These are phyloP conservation scores for Turnera subulata DNA, from an alignment of 345 rosid species.

Conservation along the genomic window DNA sequence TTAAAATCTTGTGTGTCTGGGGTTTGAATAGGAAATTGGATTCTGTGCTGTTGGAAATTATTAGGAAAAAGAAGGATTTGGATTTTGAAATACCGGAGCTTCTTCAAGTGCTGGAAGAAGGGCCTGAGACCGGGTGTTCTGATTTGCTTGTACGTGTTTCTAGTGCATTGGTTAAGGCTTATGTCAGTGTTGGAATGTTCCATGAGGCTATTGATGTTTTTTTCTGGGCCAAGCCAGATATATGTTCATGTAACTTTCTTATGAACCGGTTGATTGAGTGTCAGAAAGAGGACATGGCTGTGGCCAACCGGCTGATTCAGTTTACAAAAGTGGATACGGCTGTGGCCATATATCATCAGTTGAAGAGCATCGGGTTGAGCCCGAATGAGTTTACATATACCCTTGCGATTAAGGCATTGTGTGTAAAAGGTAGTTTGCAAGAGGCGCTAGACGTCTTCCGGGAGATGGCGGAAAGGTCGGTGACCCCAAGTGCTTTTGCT, in stretches of 20 bases:
- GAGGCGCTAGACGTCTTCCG: conserved; percentile 37
- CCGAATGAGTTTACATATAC: conserved; percentile 51
- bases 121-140: conserved; percentile 17
- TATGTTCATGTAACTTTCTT: conserved; percentile 53
- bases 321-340: conserved; percentile 38
- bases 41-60: conserved; percentile 41
- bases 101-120: conserved; percentile 33
- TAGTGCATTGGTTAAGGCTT: conserved; percentile 52
- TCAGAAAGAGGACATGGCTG: conserved; percentile 37
- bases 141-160: conserved; percentile 27
- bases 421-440: conserved; percentile 48
- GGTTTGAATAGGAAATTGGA: too few relatives aligned
- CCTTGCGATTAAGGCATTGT: conserved; percentile 59
- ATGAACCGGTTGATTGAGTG: conserved; percentile 45
- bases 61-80: conserved; percentile 23
- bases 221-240: conserved; percentile 30
- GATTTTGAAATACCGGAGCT: conserved; percentile 39
- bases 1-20: too few relatives aligned
- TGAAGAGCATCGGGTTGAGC: conserved; percentile 42
- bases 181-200: conserved; percentile 42
- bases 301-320: conserved; percentile 43
- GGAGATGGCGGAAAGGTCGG: conserved; percentile 42
- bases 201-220: conserved; percentile 50
- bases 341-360: conserved; percentile 43
- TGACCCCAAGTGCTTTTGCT: conserved; percentile 39